phyloP scores from a whole-genome alignment of 2,329 filamentous ascomycete species.

The Cladosporium sp. region DNA sequence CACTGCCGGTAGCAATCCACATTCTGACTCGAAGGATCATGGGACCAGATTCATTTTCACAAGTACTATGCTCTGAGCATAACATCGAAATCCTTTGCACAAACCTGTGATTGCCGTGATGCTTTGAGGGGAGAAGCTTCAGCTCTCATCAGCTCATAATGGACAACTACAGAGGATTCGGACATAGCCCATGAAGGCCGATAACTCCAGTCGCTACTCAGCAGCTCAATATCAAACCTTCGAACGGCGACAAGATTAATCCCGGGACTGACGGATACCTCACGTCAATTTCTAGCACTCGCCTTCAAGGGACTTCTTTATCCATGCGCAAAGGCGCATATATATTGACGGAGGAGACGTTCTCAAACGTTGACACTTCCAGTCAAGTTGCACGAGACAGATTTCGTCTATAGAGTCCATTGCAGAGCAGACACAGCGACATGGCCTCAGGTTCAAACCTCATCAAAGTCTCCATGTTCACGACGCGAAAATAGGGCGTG shows the following conservation, averaged over 20 bases:
- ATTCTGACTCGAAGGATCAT: background rate
- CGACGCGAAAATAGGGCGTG: background rate
- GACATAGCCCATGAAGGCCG: background rate
- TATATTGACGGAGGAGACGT: background rate
- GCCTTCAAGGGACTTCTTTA: background rate
- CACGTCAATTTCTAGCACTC: background rate
- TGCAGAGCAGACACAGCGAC: background rate
- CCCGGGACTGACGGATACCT: background rate
- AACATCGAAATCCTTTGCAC: background rate
- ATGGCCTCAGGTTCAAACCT: background rate
- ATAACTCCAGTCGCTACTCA: background rate
- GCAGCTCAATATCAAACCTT: background rate
- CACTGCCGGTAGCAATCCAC: background rate
- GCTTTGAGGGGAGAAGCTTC: background rate
- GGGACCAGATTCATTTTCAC: background rate
- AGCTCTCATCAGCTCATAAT: background rate
- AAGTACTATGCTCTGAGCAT: background rate
- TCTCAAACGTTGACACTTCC: background rate
- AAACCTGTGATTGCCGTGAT: background rate
- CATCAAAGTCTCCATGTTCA: constrained; percentile 1
- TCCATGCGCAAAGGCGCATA: background rate
- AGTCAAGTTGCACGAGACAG: background rate
- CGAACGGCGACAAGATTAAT: background rate
- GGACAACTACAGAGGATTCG: background rate
- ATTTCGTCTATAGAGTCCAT: background rate